Percentiles rank a stretch among this genome's conserved stretches.
These are phyloP conservation scores for Cordyceps javanica DNA, from an alignment of 2,329 filamentous ascomycete genomes.

Conservation along the genomic window DNA sequence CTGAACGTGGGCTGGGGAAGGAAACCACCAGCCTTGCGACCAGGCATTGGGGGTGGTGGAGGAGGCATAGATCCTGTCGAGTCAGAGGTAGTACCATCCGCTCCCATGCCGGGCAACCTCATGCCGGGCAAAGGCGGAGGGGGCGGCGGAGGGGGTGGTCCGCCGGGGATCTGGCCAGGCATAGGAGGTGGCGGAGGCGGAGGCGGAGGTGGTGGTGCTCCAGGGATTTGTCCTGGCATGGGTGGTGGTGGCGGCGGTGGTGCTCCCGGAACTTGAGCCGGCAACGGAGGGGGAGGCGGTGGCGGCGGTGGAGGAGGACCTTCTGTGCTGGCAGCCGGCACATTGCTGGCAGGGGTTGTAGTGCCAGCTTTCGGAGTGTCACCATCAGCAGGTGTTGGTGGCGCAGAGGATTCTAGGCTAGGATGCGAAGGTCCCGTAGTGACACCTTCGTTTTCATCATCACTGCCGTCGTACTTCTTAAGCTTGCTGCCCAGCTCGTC, in stretches of 20 bases:
- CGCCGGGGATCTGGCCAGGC: constrained; percentile 22
- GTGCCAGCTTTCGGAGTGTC: constrained; percentile 55
- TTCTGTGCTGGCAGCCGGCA: constrained; percentile 27
- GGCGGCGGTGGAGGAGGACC: constrained; percentile 35
- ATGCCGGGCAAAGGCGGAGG: constrained; percentile 33
- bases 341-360: constrained; percentile 33
- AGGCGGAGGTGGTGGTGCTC: constrained; percentile 29
- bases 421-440: constrained; percentile 72
- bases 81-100: constrained; percentile 30
- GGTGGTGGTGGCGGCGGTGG: constrained; percentile 36
- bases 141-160: constrained; percentile 29
- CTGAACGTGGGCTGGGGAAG: constrained; percentile 56
- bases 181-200: constrained; percentile 36
- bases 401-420: constrained; percentile 65
- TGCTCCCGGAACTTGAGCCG: constrained; percentile 21
- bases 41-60: constrained; percentile 60
- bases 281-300: constrained; percentile 39
- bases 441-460: constrained; percentile 62
- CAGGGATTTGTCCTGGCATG: constrained; percentile 23
- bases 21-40: constrained; percentile 69
- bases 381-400: constrained; percentile 57
- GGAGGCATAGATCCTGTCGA: constrained; percentile 40
- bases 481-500: constrained; percentile 70
- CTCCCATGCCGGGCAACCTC: constrained; percentile 29
- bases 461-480: constrained; percentile 65